Conservation (phyloP, 768 basidiomycete species). For the Phaeotremella skinneri region DNA sequence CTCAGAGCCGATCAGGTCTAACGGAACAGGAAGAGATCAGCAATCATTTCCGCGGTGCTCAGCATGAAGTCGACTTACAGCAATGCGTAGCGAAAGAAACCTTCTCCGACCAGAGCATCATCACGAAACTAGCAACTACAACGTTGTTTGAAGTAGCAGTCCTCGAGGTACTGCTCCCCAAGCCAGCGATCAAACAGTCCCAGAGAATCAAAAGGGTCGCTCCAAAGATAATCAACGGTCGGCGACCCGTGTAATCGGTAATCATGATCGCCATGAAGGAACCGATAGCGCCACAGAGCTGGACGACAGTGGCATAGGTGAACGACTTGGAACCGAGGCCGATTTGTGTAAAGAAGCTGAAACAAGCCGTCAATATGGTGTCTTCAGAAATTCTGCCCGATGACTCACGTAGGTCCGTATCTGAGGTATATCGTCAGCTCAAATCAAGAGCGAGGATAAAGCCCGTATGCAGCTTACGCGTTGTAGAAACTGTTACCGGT, state of each 20-base stretch:
- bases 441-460: neutral
- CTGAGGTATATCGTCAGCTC: neutral
- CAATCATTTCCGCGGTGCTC: neutral
- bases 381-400: too few species aligned
- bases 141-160: slow-evolving; percentile 3
- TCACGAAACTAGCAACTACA: slow-evolving; percentile 3
- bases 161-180: slow-evolving; percentile 3
- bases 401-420: slow-evolving; percentile 12
- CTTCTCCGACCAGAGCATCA: slow-evolving; percentile 8
- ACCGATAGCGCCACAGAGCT: slow-evolving; percentile 15
- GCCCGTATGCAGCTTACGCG: slow-evolving; percentile 8
- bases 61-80: neutral
- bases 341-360: slow-evolving; percentile 18
- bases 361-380: neutral
- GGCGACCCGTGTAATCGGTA: slow-evolving; percentile 19
- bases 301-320: slow-evolving; percentile 24
- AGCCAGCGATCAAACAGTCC: slow-evolving; percentile 20
- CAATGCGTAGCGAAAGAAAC: slow-evolving; percentile 4
- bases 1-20: slow-evolving; percentile 22
- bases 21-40: neutral
- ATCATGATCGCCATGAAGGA: slow-evolving; percentile 16
- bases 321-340: slow-evolving; percentile 24
- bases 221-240: slow-evolving; percentile 23
- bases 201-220: slow-evolving; percentile 15
- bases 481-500: slow-evolving; percentile 33